Evolutionary conservation across 2,329 filamentous ascomycete genomes (phyloP).

Genomic region (Blumeriella jaapii): DNA sequence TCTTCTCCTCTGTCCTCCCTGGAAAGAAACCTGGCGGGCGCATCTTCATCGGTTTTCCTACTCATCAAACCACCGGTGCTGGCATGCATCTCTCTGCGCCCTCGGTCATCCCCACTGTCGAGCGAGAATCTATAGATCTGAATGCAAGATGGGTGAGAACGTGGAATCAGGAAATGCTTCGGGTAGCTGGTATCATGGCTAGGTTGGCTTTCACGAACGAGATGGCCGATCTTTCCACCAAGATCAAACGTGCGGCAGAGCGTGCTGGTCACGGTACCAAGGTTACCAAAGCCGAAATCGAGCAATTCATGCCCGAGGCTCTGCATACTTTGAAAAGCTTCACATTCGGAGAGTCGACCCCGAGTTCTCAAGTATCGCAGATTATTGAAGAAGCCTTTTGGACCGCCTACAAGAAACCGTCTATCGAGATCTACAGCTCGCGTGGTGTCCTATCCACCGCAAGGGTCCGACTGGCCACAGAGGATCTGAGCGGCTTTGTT

Average conservation of each 20-base stretch:
- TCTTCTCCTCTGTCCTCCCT: constrained; percentile 84
- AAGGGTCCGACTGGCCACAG: constrained; percentile 63
- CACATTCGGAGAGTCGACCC: constrained; percentile 81
- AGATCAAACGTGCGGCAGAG: constrained; percentile 39
- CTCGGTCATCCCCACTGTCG: constrained; percentile 92
- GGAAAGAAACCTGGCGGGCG: constrained; percentile 71
- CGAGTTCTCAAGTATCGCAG: constrained; percentile 69
- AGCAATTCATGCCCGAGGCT: constrained; percentile 62
- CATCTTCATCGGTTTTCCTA: constrained; percentile 96
- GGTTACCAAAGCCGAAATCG: constrained; percentile 51
- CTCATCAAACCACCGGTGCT: constrained; percentile 89
- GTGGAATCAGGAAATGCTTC: constrained; percentile 91
- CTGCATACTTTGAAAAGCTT: constrained; percentile 80
- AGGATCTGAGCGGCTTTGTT: constrained; percentile 61
- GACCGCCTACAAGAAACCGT: constrained; percentile 74
- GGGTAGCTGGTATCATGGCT: constrained; percentile 81
- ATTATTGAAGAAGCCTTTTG: constrained; percentile 94
- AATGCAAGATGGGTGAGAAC: constrained; percentile 90
- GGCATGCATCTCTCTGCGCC: constrained; percentile 92
- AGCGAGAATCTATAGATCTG: constrained; percentile 91
- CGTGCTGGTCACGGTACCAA: constrained; percentile 33
- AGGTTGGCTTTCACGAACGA: constrained; percentile 80
- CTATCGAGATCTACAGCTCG: constrained; percentile 80
- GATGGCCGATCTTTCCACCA: constrained; percentile 63
- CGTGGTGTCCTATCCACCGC: constrained; percentile 77